These are phyloP conservation scores for Emmonsia crescens DNA, from an alignment of 2,329 filamentous ascomycete species.

Conservation along the genomic window DNA sequence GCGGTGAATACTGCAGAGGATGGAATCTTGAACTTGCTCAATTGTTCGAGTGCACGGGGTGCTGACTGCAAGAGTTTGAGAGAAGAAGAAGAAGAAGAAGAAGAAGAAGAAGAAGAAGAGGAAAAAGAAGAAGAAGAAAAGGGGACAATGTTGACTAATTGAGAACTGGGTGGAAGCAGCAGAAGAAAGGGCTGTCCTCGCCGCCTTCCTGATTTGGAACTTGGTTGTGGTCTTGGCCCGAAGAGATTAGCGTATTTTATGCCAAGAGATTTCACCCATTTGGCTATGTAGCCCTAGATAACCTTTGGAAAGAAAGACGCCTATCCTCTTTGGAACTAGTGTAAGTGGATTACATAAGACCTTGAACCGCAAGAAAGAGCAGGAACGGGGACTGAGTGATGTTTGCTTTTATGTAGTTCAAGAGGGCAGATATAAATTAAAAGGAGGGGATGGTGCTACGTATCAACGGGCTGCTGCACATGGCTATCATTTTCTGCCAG, in stretches of 20 bases:
- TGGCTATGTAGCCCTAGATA: too few species aligned
- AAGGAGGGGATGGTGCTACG: not conserved
- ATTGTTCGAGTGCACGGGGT: not conserved
- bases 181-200: not conserved
- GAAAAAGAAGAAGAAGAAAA: too few species aligned
- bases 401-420: too few species aligned
- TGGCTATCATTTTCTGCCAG: not conserved
- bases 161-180: not conserved
- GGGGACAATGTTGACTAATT: not conserved
- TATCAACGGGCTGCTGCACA: not conserved
- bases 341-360: not conserved
- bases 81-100: not conserved
- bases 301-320: not conserved
- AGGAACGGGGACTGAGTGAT: too few species aligned
- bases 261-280: not conserved
- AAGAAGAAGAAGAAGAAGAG: not conserved
- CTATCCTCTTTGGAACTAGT: not conserved
- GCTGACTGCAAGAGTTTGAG: not conserved
- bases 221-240: not conserved
- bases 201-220: not conserved
- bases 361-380: too few species aligned
- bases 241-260: not conserved
- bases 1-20: not conserved
- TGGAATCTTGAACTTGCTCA: not conserved
- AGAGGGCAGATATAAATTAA: too few species aligned